Percentiles rank a stretch among this genome's conserved stretches.
Evolutionary conservation across 2,329 filamentous ascomycete species (phyloP).

Genomic region (Cordyceps cateniannulata): DNA sequence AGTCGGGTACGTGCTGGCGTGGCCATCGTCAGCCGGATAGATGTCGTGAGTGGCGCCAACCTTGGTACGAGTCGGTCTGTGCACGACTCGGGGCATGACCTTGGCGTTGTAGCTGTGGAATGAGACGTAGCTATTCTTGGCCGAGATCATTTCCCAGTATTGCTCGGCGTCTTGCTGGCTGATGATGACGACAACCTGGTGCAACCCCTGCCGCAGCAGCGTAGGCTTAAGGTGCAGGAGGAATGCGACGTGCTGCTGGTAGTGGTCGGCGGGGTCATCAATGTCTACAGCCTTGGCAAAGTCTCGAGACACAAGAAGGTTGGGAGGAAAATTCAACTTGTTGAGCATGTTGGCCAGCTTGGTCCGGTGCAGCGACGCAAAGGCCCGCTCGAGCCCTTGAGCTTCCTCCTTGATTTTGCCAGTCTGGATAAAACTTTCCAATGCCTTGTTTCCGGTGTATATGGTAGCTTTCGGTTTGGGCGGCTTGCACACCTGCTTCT

Average conservation of each 20-base stretch:
- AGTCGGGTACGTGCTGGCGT: slow-evolving; percentile 19
- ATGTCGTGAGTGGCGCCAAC: too few species aligned
- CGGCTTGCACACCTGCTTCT: slow-evolving; percentile 49
- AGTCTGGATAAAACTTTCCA: slow-evolving; percentile 33
- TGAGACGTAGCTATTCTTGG: slow-evolving; percentile 22
- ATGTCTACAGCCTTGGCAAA: not conserved
- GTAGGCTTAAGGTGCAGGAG: not conserved
- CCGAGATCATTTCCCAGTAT: slow-evolving; percentile 34
- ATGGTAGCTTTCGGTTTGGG: slow-evolving; percentile 26
- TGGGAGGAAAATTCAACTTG: not conserved
- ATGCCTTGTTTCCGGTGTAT: slow-evolving; percentile 37
- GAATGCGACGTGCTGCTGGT: not conserved
- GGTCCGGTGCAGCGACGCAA: slow-evolving; percentile 33
- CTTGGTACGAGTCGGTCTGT: too few species aligned
- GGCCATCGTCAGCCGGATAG: not conserved
- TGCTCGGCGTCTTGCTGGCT: slow-evolving; percentile 54
- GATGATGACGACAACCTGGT: slow-evolving; percentile 42
- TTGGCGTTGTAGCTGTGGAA: slow-evolving; percentile 41
- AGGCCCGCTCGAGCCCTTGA: slow-evolving; percentile 38
- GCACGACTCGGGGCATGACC: not conserved
- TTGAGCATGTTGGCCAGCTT: slow-evolving; percentile 23
- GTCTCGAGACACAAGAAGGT: not conserved
- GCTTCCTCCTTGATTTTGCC: slow-evolving; percentile 20
- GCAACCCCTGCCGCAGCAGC: not conserved
- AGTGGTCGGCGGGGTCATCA: not conserved